Conservation (phyloP, 2,329 filamentous ascomycete species). For the Sclerotinia trifoliorum region DNA sequence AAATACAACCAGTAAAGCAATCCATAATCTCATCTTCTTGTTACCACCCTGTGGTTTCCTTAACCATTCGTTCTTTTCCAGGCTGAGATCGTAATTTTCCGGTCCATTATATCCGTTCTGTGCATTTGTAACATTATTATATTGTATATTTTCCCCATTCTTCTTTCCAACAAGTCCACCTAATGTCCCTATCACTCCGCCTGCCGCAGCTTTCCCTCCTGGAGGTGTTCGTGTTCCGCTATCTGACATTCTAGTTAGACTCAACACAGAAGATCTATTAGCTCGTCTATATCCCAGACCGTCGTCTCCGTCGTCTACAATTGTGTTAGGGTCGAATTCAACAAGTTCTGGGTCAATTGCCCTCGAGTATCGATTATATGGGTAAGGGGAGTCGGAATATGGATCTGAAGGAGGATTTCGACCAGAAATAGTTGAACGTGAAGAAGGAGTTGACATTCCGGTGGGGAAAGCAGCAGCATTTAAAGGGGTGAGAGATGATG, state of each 20-base stretch:
- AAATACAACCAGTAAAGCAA: conserved; percentile 62
- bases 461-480: conserved; percentile 37
- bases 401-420: conserved; percentile 34
- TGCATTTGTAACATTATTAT: conserved; percentile 33
- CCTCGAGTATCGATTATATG: conserved; percentile 36
- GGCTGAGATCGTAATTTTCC: conserved; percentile 30
- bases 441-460: conserved; percentile 35
- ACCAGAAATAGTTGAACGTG: conserved; percentile 32
- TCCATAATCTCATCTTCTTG: conserved; percentile 67
- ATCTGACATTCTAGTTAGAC: conserved; percentile 34
- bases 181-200: conserved; percentile 37
- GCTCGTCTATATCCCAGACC: conserved; percentile 59
- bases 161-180: conserved; percentile 36
- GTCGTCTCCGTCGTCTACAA: conserved; percentile 86
- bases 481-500: conserved; percentile 36
- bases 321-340: conserved; percentile 64
- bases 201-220: conserved; percentile 43
- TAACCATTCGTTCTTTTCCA: conserved; percentile 67
- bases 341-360: conserved; percentile 35
- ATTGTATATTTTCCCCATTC: conserved; percentile 35
- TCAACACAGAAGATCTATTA: conserved; percentile 54
- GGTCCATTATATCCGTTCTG: conserved; percentile 26
- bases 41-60: conserved; percentile 58
- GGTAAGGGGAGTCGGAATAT: conserved; percentile 34
- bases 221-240: conserved; percentile 29